These are phyloP conservation scores for Colletotrichum incanum DNA, from an alignment of 2,329 filamentous ascomycete species.

Conservation along the genomic window DNA sequence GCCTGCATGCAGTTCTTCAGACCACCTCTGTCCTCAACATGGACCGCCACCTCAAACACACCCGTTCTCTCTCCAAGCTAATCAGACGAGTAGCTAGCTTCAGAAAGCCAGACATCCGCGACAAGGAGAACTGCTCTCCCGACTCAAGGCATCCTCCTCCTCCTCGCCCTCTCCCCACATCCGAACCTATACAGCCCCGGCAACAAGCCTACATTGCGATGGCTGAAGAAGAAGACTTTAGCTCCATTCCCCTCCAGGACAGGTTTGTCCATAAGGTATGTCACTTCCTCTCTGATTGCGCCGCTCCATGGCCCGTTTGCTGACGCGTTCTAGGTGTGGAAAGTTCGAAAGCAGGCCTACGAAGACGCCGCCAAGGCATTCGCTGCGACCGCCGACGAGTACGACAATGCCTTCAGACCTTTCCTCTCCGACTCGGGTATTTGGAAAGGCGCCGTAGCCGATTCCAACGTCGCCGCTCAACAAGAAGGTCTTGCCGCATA, in stretches of 20 bases:
- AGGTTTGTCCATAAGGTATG: slow-evolving; percentile 86
- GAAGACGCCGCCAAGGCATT: slow-evolving; percentile 94
- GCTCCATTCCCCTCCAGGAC: slow-evolving; percentile 82
- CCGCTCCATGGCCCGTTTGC: slow-evolving; percentile 5
- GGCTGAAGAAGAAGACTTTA: slow-evolving; percentile 91
- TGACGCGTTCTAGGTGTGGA: slow-evolving; percentile 79
- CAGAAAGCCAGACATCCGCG: slow-evolving; percentile 25
- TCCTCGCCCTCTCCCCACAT: neutral
- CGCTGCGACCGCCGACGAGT: slow-evolving; percentile 86
- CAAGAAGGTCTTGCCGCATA: slow-evolving; percentile 91
- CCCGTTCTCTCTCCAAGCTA: slow-evolving; percentile 40
- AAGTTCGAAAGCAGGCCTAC: slow-evolving; percentile 94
- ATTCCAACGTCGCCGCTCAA: slow-evolving; percentile 97
- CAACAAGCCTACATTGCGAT: slow-evolving; percentile 60
- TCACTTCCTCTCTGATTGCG: slow-evolving; percentile 1
- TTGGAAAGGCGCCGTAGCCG: slow-evolving; percentile 93
- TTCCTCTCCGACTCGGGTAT: slow-evolving; percentile 88
- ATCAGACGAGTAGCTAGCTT: slow-evolving; percentile 38
- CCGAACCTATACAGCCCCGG: neutral
- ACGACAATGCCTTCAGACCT: slow-evolving; percentile 87
- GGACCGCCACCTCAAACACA: slow-evolving; percentile 35
- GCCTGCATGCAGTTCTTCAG: slow-evolving; percentile 18
- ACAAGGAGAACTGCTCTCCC: slow-evolving; percentile 23
- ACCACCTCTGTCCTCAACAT: slow-evolving; percentile 6
- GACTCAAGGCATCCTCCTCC: slow-evolving; percentile 1